Conservation (phyloP, 2,329 filamentous ascomycete genomes). For the Trichoderma polysporum region DNA sequence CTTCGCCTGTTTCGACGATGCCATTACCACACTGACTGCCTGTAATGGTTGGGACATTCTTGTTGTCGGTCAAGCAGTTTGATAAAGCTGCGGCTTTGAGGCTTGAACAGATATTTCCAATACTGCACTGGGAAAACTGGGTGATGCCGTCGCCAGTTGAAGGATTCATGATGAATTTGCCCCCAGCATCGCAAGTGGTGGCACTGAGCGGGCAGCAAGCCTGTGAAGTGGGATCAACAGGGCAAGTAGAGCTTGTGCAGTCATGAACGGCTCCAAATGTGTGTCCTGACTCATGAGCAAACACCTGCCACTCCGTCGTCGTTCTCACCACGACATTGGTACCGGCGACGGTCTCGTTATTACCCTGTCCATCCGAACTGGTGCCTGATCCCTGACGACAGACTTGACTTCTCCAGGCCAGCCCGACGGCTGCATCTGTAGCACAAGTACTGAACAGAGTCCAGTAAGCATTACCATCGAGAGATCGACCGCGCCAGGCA, state of each 20-base stretch:
- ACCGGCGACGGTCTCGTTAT: slow-evolving; percentile 72
- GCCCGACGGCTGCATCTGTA: slow-evolving; percentile 80
- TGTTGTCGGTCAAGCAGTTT: slow-evolving; percentile 80
- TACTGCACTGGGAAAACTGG: slow-evolving; percentile 80
- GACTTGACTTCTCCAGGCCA: slow-evolving; percentile 90
- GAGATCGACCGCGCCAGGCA: slow-evolving; percentile 74
- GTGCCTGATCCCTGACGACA: slow-evolving; percentile 63
- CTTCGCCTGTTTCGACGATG: slow-evolving; percentile 90
- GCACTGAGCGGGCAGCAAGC: slow-evolving; percentile 77
- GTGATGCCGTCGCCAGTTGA: slow-evolving; percentile 73
- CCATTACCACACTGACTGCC: slow-evolving; percentile 92
- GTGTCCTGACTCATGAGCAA: slow-evolving; percentile 91
- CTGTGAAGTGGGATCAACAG: slow-evolving; percentile 53
- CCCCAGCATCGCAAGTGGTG: slow-evolving; percentile 69
- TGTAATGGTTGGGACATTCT: slow-evolving; percentile 75
- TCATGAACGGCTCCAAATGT: slow-evolving; percentile 97
- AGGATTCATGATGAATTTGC: slow-evolving; percentile 94
- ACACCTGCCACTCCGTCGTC: slow-evolving; percentile 86
- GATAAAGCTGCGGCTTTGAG: slow-evolving; percentile 75
- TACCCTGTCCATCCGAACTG: slow-evolving; percentile 47
- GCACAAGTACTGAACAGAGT: slow-evolving; percentile 80
- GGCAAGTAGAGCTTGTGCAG: slow-evolving; percentile 71
- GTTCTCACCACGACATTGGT: slow-evolving; percentile 89
- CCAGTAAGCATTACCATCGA: slow-evolving; percentile 89
- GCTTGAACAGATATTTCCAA: slow-evolving; percentile 92